Evolutionary conservation across 805 yeast species (phyloP), one percentile per base, ranked within the genome.

Genomic region (Brettanomyces anomalus): DNA sequence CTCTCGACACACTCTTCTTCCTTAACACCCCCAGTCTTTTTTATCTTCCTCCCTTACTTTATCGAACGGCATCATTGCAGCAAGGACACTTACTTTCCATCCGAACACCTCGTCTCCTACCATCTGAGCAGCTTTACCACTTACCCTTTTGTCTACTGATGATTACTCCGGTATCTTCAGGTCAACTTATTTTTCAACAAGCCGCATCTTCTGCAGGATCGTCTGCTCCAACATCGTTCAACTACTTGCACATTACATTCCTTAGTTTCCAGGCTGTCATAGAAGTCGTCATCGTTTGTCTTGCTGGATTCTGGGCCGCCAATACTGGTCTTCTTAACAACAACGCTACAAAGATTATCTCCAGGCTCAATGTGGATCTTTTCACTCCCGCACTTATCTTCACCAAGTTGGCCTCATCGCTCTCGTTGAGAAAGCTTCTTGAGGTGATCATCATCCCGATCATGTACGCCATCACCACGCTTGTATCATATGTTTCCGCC

Each of bases 371-470:
- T 57, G 97, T 93, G 32, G 90, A 86, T 63, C 66, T 90, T 41
- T 90, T 93, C 68, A 93, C 97, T 17, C 97, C 98, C 6, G 89
- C 96, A 52, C 76, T 90, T 69, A 88, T 90, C 53, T 93, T 90
- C 63, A 74, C 86, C 50, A 93, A 93, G 60, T 68, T 77, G 43
- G 81, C 79, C 16, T 70, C 78, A 5, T 71, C 78, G 16, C 65
- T 93, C 38, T 81, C 93, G 5, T 62, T 89, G 46, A 71, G 79
- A 50, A 89, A 87, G 55, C 72, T 93, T 55, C 57, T 81, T 34
- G 97, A 90, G 56, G 76, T 90, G 39, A 73, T 85, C 37, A 67
- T 89, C 40, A 87, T 90, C 46, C 98, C 98, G 11, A 63, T 88
- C 8, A 77, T 90, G 49, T 90, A 74, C 60, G 86, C 78, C n/a